Conservation (phyloP, 148 eudicot species). For the Vaccinium corymbosum region DNA sequence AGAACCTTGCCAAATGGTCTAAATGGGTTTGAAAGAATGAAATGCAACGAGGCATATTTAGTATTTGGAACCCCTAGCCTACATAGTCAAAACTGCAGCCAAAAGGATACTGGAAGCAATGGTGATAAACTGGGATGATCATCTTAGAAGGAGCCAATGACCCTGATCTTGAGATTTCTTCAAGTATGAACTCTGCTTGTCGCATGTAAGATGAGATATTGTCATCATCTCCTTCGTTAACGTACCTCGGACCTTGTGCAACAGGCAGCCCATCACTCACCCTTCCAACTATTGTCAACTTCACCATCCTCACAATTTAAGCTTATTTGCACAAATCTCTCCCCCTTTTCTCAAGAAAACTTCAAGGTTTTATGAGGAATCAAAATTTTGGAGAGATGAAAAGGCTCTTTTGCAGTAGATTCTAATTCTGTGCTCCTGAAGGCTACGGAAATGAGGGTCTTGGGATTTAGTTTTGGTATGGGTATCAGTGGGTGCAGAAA, state of each 20-base stretch:
- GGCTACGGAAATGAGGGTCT: neutral
- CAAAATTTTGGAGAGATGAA: neutral
- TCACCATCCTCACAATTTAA: conserved; percentile 31
- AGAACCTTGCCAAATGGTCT: too few relatives aligned
- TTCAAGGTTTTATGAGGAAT: neutral
- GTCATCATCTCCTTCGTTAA: conserved; percentile 24
- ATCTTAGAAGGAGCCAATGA: conserved; percentile 27
- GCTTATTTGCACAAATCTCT: neutral
- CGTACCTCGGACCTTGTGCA: conserved; percentile 43
- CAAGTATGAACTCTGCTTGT: conserved; percentile 46
- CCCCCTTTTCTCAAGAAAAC: neutral
- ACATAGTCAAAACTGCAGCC: neutral
- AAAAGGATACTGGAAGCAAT: conserved; percentile 43
- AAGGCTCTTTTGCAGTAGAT: neutral
- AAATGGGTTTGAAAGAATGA: too few relatives aligned
- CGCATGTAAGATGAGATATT: conserved; percentile 32
- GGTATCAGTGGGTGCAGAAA: neutral
- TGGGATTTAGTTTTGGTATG: neutral
- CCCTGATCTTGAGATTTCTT: conserved; percentile 41
- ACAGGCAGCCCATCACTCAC: conserved; percentile 51
- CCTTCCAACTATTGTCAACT: conserved; percentile 51
- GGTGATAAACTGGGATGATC: conserved; percentile 40
- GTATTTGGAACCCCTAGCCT: neutral
- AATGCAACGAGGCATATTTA: too few relatives aligned
- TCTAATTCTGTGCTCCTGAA: too few relatives aligned